Evolutionary conservation across 805 yeast genomes (phyloP).

Genomic region (Vanderwaltozyma yarrowii): DNA sequence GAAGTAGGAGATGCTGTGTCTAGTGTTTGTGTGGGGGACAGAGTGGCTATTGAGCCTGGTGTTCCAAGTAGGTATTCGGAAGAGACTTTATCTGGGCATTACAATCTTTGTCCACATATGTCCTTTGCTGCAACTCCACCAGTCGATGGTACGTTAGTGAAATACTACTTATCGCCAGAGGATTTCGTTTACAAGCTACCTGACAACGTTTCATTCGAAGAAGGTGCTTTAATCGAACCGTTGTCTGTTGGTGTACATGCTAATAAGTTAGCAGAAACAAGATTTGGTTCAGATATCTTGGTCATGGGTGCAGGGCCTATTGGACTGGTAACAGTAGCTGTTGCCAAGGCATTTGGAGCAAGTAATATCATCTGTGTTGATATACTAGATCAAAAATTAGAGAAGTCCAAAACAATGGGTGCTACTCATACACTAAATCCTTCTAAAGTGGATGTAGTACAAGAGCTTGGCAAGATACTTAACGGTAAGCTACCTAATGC

Average conservation of each 20-base stretch:
- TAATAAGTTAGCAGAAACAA: conserved; percentile 47
- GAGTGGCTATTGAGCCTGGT: conserved; percentile 87
- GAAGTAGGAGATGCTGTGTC: conserved; percentile 61
- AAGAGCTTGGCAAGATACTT: conserved; percentile 24
- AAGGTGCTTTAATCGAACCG: conserved; percentile 86
- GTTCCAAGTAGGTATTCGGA: conserved; percentile 68
- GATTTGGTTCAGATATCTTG: conserved; percentile 57
- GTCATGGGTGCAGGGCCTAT: conserved; percentile 90
- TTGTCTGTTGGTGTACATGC: conserved; percentile 82
- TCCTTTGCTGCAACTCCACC: conserved; percentile 88
- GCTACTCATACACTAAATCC: conserved; percentile 53
- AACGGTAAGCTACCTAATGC: conserved; percentile 36
- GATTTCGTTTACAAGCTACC: conserved; percentile 78
- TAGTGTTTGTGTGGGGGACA: conserved; percentile 64
- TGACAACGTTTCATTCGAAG: conserved; percentile 64
- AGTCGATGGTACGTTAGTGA: conserved; percentile 68
- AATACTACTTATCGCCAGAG: conserved; percentile 65
- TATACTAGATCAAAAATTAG: conserved; percentile 54
- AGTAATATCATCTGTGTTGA: conserved; percentile 59
- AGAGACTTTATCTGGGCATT: conserved; percentile 67
- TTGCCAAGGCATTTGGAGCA: conserved; percentile 69
- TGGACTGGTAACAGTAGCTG: conserved; percentile 65
- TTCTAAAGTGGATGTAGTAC: conserved; percentile 22
- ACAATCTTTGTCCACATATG: conserved; percentile 81
- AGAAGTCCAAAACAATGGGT: conserved; percentile 56